Conservation (phyloP, 2,329 filamentous ascomycete species). For the Epichloe coenophiala region DNA sequence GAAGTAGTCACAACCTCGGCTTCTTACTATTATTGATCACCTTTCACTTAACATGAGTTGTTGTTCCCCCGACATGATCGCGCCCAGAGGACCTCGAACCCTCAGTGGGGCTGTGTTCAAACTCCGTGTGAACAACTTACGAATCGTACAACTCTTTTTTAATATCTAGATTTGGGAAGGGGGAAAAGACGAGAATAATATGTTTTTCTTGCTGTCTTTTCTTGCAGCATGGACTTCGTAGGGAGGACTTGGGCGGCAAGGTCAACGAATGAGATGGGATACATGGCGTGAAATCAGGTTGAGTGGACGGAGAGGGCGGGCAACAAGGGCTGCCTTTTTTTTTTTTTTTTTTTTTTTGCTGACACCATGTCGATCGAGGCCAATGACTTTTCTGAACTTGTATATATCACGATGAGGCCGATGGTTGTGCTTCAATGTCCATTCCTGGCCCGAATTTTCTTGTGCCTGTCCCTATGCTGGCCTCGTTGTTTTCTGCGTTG, state of each 20-base stretch:
- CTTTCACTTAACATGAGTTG: not conserved
- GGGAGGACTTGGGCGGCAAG: not conserved
- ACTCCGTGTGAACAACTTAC: not conserved
- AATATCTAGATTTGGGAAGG: slow-evolving; percentile 3
- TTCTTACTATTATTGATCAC: not conserved
- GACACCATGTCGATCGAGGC: not conserved
- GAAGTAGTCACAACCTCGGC: not conserved
- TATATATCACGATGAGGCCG: slow-evolving; percentile 12
- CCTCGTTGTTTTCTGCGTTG: too few relatives aligned
- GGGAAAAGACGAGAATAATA: not conserved
- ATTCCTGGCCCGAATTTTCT: not conserved
- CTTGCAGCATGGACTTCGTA: not conserved
- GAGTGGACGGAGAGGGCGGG: not conserved
- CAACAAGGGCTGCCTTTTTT: not conserved
- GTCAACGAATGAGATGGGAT: not conserved
- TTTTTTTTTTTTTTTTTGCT: not conserved
- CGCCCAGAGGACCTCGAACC: not conserved
- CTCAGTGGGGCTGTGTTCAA: not conserved
- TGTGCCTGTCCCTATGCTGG: not conserved
- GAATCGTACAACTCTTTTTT: slow-evolving; percentile 4
- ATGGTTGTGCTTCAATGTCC: slow-evolving; percentile 8
- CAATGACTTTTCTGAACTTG: slow-evolving; percentile 5
- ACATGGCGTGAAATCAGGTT: not conserved
- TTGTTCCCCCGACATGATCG: not conserved
- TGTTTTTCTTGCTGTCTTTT: not conserved